Evolutionary conservation across 2,329 filamentous ascomycete genomes (phyloP).

Genomic region (Penicillium sp.): DNA sequence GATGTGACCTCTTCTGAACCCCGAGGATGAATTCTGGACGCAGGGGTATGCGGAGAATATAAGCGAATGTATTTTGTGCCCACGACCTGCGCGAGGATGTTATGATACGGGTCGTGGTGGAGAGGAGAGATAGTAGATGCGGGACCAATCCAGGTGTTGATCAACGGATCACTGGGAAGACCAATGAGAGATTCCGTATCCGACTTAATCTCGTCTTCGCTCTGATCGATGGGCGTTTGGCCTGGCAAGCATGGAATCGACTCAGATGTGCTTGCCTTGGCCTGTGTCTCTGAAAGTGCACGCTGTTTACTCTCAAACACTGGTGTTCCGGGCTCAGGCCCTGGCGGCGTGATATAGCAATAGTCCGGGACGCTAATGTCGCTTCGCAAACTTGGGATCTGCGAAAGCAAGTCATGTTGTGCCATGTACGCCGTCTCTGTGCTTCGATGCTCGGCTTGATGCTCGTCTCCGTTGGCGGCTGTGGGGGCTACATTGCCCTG

Average conservation of each 20-base stretch:
- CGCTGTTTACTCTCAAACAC: conserved; percentile 42
- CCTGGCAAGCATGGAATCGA: background rate
- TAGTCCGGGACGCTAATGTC: conserved; percentile 84
- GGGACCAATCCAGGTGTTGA: conserved; percentile 95
- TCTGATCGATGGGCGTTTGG: no score
- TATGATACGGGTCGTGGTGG: conserved; percentile 93
- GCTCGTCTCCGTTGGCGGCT: conserved; percentile 3
- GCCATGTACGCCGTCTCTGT: conserved; percentile 74
- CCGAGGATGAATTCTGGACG: conserved; percentile 42
- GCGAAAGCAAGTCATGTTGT: conserved; percentile 82
- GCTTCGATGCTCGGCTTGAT: conserved; percentile 10
- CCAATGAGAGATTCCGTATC: conserved; percentile 13
- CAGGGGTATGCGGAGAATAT: conserved; percentile 68
- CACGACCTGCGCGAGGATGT: conserved; percentile 85
- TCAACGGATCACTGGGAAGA: conserved; percentile 56
- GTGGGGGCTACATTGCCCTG: conserved; percentile 14
- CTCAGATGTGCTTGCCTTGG: background rate
- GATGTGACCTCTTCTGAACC: conserved; percentile 39
- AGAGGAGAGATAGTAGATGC: conserved; percentile 84
- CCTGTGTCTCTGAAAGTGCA: conserved; percentile 19
- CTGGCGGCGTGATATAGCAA: conserved; percentile 72
- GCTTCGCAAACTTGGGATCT: conserved; percentile 72
- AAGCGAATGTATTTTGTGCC: conserved; percentile 90
- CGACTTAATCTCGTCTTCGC: conserved; percentile 6
- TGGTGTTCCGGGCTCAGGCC: conserved; percentile 51